Evolutionary conservation across 257 asterid genomes (phyloP), one percentile per base, ranked within the genome.

Genomic region (Pogostemon cablin): DNA sequence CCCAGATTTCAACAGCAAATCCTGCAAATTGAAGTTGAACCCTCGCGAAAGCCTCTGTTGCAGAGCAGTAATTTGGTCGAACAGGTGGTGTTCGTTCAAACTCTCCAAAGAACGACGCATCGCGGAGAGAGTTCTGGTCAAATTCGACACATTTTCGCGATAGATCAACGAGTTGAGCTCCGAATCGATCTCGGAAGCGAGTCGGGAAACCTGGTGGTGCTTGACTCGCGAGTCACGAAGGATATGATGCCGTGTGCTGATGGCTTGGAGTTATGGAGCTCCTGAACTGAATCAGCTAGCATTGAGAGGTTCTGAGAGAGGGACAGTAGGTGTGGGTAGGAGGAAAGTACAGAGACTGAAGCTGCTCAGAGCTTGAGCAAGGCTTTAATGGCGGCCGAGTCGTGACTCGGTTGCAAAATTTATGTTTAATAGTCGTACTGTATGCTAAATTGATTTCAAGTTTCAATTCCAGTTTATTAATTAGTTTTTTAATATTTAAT

Each of bases 131-230:
- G 69, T 55, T n/a, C 32, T 66, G 2, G 47, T 25, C 55, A 88
- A 74, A 64, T 71, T 77, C 4, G 72, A 17, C 3, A 88, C 68
- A 12, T 15, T 76, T 68, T 90, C 88, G 15, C 86, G 79, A 39
- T 90, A 92, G 66, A 85, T 83, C 83, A 90, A 80, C 1, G 83
- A 73, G 47, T 85, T 86, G 42, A 90, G 81, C 75, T 86, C 92
- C 9, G 89, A 78, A 72, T 79, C 87, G 64, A 85, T 75, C 10
- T 72, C 80, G 25, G 79, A 68, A 42, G 86, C 87, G 46, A 88
- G 84, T 37, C 87, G 81, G 12, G 90, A 75, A 46, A 88, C 83
- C 80, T 83, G 90, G 56, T 74, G 82, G 60, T 82, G 77, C 78
- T 80, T 74, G 73, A 82, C 65, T 25, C 84, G 37, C 83, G 80